Conservation (phyloP, 73 alveolate genomes). For the Tetrahymena thermophila region DNA sequence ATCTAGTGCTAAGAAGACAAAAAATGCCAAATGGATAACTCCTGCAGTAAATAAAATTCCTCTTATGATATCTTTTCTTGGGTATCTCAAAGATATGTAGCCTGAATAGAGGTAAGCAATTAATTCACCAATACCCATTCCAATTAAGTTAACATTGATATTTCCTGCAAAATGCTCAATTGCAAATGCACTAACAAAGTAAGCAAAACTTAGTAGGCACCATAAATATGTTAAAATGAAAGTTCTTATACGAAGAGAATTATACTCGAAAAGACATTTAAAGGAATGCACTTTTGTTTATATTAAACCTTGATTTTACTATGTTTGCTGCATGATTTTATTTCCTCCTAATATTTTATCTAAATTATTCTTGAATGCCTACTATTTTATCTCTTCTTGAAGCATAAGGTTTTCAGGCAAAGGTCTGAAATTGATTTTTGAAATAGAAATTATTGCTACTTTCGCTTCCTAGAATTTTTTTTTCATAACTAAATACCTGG, state of each 20-base stretch:
- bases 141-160: not conserved
- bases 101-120: not conserved
- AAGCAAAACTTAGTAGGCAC: not conserved
- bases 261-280: not conserved
- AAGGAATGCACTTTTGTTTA: not conserved
- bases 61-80: not conserved
- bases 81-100: not conserved
- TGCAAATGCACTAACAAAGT: not conserved
- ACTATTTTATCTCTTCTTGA: not conserved
- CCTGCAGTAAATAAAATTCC: not conserved
- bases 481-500: not conserved
- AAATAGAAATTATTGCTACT: not conserved
- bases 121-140: not conserved
- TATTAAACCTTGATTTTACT: not conserved
- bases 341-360: not conserved
- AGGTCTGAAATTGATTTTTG: not conserved
- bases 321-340: not conserved
- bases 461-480: not conserved
- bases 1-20: not conserved
- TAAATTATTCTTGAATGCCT: not conserved
- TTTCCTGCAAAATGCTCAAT: not conserved
- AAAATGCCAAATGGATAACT: not conserved
- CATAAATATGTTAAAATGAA: not conserved
- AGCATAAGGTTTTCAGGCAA: not conserved
- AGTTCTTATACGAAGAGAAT: not conserved